Conservation (phyloP, 2,329 filamentous ascomycete genomes). For the Pseudogymnoascus sp. region DNA sequence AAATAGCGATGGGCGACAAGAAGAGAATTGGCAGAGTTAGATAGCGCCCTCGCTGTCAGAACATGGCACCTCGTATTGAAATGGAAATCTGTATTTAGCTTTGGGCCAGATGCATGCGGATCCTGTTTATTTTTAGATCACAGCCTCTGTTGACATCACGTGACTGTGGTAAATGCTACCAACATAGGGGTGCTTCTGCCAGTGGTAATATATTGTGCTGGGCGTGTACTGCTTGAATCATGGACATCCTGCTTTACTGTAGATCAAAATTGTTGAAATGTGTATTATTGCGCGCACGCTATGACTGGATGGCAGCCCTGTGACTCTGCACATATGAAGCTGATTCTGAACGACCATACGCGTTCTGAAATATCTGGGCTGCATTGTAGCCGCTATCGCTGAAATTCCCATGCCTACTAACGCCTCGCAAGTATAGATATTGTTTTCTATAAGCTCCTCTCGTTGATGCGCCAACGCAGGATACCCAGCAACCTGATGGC, state of each 20-base stretch:
- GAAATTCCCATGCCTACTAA: not conserved
- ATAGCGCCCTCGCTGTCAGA: not conserved
- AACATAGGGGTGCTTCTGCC: not conserved
- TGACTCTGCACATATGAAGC: not conserved
- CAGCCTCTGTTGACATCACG: not conserved
- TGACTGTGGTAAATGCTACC: not conserved
- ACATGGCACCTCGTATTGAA: not conserved
- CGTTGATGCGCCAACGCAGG: not conserved
- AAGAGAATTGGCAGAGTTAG: not conserved
- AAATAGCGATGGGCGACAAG: not conserved
- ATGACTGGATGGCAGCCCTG: not conserved
- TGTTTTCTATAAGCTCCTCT: not conserved
- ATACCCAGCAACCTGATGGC: not conserved
- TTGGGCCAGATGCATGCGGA: slow-evolving; percentile 4
- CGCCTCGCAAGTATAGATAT: not conserved
- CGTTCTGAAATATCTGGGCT: not conserved
- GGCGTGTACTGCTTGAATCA: not conserved
- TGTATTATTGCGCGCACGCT: not conserved
- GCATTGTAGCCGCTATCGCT: not conserved
- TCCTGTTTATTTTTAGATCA: slow-evolving; percentile 4
- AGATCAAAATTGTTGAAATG: not conserved
- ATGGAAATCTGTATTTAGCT: slow-evolving; percentile 3
- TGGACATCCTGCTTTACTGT: not conserved
- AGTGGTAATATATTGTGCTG: not conserved
- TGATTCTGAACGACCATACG: not conserved